A percentile compares a stretch with the other conserved stretches of the same genome.
phyloP scores from a whole-genome alignment of 2,329 filamentous ascomycete genomes.

The Grosmannia clavigera region DNA sequence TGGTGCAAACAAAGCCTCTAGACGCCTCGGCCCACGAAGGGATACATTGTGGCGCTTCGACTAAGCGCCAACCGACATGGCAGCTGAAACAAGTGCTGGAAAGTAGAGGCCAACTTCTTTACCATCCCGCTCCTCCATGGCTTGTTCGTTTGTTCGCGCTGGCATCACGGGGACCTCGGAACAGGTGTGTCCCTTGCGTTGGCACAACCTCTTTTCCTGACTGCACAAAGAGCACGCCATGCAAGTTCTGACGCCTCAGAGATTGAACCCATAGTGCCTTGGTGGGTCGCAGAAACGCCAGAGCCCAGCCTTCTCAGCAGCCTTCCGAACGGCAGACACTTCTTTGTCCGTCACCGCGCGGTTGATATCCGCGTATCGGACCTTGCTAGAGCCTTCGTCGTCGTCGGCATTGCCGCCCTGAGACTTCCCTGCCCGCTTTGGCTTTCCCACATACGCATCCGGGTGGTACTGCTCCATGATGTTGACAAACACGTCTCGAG shows the following conservation, averaged over 20 bases:
- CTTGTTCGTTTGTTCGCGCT: background rate
- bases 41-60: background rate
- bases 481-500: conserved; percentile 65
- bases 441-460: conserved; percentile 69
- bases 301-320: conserved; percentile 58
- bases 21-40: background rate
- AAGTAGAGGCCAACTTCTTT: background rate
- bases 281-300: conserved; percentile 67
- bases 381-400: conserved; percentile 22
- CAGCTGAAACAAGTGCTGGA: background rate
- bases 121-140: background rate
- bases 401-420: conserved; percentile 15
- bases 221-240: background rate
- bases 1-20: background rate
- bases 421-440: conserved; percentile 25
- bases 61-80: background rate
- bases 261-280: conserved; percentile 36
- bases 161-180: background rate
- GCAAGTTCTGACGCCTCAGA: conserved; percentile 20
- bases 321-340: conserved; percentile 50
- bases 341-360: conserved; percentile 54
- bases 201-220: background rate
- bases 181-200: background rate
- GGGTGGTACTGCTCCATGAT: conserved; percentile 86
- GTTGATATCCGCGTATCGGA: conserved; percentile 68